These are phyloP conservation scores for Rubroboletus satanas DNA, from an alignment of 768 basidiomycete species.

Conservation along the genomic window DNA sequence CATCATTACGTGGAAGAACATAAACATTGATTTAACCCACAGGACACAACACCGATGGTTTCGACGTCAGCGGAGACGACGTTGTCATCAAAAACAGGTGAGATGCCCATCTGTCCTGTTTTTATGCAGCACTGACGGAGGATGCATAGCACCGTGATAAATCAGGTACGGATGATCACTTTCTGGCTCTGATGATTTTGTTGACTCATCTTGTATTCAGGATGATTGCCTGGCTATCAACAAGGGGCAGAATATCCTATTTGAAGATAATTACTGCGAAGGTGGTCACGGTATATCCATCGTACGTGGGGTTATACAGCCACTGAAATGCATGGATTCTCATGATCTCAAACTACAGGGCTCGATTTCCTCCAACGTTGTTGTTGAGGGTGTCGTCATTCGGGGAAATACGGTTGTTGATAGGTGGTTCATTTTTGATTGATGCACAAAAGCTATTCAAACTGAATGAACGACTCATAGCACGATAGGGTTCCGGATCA, in stretches of 20 bases:
- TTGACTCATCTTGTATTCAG: slow-evolving; percentile 18
- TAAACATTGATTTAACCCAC: neutral
- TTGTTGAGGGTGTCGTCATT: slow-evolving; percentile 48
- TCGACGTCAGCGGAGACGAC: slow-evolving; percentile 38
- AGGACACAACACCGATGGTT: slow-evolving; percentile 51
- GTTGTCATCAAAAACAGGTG: slow-evolving; percentile 33
- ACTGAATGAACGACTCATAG: slow-evolving; percentile 25
- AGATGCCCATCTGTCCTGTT: neutral
- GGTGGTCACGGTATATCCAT: slow-evolving; percentile 66
- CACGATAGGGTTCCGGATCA: slow-evolving; percentile 58
- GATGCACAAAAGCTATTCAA: neutral
- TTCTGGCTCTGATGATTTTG: neutral
- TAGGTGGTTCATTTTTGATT: slow-evolving; percentile 34
- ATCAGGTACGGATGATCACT: slow-evolving; percentile 18
- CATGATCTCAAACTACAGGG: slow-evolving; percentile 36
- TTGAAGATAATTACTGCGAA: slow-evolving; percentile 50
- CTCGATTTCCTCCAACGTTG: slow-evolving; percentile 45
- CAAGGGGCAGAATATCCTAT: slow-evolving; percentile 40
- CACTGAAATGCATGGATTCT: neutral
- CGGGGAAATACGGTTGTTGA: slow-evolving; percentile 51
- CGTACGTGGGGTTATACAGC: slow-evolving; percentile 12
- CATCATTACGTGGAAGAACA: neutral
- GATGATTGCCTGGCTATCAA: slow-evolving; percentile 65
- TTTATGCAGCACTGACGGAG: neutral
- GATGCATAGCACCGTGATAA: slow-evolving; percentile 17